A percentile compares a stretch with the other conserved stretches of the same genome.
Conservation (phyloP, 164 flowering plant species). For the Vitis rupestris region DNA sequence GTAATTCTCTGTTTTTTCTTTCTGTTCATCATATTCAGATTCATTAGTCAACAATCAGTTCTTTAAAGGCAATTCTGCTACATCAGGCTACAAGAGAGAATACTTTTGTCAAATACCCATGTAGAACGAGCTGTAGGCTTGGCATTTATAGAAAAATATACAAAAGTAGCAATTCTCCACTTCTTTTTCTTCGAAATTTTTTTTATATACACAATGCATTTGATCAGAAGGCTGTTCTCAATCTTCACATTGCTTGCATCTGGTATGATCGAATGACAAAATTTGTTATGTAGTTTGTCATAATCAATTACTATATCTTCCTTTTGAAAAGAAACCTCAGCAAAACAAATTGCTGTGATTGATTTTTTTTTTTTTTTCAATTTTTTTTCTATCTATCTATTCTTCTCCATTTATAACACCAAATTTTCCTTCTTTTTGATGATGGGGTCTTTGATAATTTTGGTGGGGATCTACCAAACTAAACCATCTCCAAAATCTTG, state of each 20-base stretch:
- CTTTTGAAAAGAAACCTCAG: not conserved
- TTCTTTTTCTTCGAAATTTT: slow-evolving; percentile 4
- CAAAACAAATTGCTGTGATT: not conserved
- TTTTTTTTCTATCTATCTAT: not conserved
- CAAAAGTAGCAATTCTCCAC: not conserved
- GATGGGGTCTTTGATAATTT: not conserved
- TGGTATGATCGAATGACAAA: slow-evolving; percentile 26
- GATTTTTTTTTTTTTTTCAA: not conserved
- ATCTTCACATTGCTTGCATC: slow-evolving; percentile 7
- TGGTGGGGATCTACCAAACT: slow-evolving; percentile 5
- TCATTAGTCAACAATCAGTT: too few species aligned
- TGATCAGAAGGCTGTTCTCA: slow-evolving; percentile 8
- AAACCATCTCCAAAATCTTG: slow-evolving; percentile 89
- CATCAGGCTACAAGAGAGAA: too few species aligned
- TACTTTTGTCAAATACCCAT: too few species aligned
- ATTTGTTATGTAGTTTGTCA: slow-evolving; percentile 8
- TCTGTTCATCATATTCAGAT: too few species aligned
- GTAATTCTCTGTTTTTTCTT: too few species aligned
- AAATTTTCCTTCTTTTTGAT: not conserved
- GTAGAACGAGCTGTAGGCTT: not conserved
- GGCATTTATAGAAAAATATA: slow-evolving; percentile 9
- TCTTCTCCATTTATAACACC: too few species aligned
- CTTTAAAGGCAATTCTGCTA: too few species aligned
- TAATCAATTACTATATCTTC: not conserved
- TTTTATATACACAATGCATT: slow-evolving; percentile 9